Percentiles rank a stretch among this genome's conserved stretches.
These are phyloP conservation scores for Neltuma alba DNA, from an alignment of 306 rosid species.

Conservation along the genomic window DNA sequence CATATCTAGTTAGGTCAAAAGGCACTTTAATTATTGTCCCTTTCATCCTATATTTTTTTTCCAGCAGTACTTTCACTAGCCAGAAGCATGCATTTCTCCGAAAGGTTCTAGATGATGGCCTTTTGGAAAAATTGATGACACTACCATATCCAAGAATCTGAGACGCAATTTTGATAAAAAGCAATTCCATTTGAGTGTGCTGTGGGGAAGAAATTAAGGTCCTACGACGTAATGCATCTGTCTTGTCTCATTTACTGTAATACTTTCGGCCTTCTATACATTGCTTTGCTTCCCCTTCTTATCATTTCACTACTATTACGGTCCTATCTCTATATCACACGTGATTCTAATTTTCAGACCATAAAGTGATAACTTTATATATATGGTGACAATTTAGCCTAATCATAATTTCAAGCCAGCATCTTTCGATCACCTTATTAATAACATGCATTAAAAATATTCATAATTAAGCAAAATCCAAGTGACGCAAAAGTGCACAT, in stretches of 20 bases:
- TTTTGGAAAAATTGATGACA: slow-evolving; percentile 32
- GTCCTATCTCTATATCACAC: slow-evolving; percentile 42
- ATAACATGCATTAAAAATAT: not conserved
- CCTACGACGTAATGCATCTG: slow-evolving; percentile 4
- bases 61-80: not conserved
- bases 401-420: not conserved
- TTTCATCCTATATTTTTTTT: slow-evolving; percentile 22
- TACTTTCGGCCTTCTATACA: slow-evolving; percentile 28
- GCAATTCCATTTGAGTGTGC: slow-evolving; percentile 26
- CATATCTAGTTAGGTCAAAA: not conserved
- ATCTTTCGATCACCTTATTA: not conserved
- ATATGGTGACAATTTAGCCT: not conserved
- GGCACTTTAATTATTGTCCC: slow-evolving; percentile 17
- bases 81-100: not conserved
- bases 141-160: slow-evolving; percentile 26
- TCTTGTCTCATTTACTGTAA: slow-evolving; percentile 31
- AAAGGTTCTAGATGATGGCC: slow-evolving; percentile 2
- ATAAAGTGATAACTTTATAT: not conserved
- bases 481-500: not conserved
- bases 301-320: slow-evolving; percentile 44
- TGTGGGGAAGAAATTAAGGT: slow-evolving; percentile 12
- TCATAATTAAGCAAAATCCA: not conserved
- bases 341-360: slow-evolving; percentile 20
- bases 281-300: slow-evolving; percentile 27
- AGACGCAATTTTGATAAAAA: slow-evolving; percentile 36